Evolutionary conservation across 2,329 filamentous ascomycete species (phyloP), one percentile per base, ranked within the genome.

Genomic region (Calonectria pseudoturangicola): DNA sequence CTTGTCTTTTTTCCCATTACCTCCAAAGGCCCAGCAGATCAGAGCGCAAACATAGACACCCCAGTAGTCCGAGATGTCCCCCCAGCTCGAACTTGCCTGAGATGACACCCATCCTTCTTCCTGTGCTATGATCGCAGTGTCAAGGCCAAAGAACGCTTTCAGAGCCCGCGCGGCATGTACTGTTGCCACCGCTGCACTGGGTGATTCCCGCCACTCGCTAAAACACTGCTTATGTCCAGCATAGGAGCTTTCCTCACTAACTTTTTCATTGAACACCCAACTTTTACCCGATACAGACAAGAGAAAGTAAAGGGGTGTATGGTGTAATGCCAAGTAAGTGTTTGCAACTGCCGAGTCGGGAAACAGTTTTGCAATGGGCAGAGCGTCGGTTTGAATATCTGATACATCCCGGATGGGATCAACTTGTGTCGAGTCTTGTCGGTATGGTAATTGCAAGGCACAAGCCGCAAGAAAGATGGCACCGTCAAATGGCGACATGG

Each of bases 21-120:
- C 83, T 2, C 86, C 86, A 74, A 88, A 89, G 1, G 89, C 89
- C 90, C 90, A 92, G 82, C 88, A 91, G 74, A 92, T 88, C 63
- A 92, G 84, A 9, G 88, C 84, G 73, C 89, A 91, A 9, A 89
- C 87, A 76, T 92, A 91, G 62, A 91, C 77, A 39, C 84, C 87
- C 89, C 89, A 91, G 77, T 88, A 90, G 73, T 89, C 86, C 2
- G 86, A 87, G 50, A 90, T 83, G 66, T 87, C 85, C 21, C 74
- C 78, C 70, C 82, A 80, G 15, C 73, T 58, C 18, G 75, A 74
- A 28, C 70, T 74, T 33, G 21, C 65, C 18, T 41, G 60, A 25
- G 18, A 27, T 62, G 70, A 70, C 48, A 54, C 68, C 66, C 54
- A 75, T 13, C 30, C 66, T 30, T 25, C 56, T 15, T 62, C 41